Percentiles rank a stretch among this genome's conserved stretches.
These are phyloP conservation scores for Rhodotorula kratochvilovae DNA, from an alignment of 768 basidiomycete species.

Conservation along the genomic window DNA sequence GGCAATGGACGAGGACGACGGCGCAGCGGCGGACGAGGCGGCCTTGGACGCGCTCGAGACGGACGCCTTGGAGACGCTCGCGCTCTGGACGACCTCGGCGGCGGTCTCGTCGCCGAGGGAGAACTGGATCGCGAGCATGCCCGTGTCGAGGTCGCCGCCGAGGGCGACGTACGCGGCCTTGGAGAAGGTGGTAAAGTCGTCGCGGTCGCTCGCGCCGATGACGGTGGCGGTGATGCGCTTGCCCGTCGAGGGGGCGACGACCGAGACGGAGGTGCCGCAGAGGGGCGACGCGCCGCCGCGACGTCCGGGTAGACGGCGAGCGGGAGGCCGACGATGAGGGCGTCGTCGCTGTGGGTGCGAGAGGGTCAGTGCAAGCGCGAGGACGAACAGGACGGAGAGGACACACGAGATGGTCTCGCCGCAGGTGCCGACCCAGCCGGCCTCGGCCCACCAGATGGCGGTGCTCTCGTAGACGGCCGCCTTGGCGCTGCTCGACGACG, in stretches of 20 bases:
- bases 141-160: slow-evolving; percentile 20
- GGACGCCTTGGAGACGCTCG: slow-evolving; percentile 2
- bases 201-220: slow-evolving; percentile 17
- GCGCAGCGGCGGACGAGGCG: not conserved
- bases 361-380: not conserved
- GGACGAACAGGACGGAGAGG: not conserved
- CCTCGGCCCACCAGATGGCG: slow-evolving; percentile 32
- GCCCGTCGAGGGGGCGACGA: slow-evolving; percentile 20
- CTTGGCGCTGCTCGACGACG: not conserved
- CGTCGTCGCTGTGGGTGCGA: not conserved
- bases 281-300: slow-evolving; percentile 8
- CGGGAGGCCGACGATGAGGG: slow-evolving; percentile 20
- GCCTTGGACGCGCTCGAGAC: not conserved
- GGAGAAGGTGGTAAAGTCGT: slow-evolving; percentile 19
- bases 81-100: slow-evolving; percentile 8
- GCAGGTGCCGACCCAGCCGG: slow-evolving; percentile 27
- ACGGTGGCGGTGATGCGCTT: slow-evolving; percentile 19
- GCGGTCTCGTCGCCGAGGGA: slow-evolving; percentile 15
- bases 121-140: slow-evolving; percentile 24
- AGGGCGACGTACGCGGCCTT: slow-evolving; percentile 12
- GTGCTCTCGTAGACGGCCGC: slow-evolving; percentile 8
- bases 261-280: slow-evolving; percentile 17
- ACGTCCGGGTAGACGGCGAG: slow-evolving; percentile 24
- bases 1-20: not conserved
- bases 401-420: slow-evolving; percentile 13